phyloP scores from a whole-genome alignment of 2,329 filamentous ascomycete genomes.

The Fusarium praegraminearum region DNA sequence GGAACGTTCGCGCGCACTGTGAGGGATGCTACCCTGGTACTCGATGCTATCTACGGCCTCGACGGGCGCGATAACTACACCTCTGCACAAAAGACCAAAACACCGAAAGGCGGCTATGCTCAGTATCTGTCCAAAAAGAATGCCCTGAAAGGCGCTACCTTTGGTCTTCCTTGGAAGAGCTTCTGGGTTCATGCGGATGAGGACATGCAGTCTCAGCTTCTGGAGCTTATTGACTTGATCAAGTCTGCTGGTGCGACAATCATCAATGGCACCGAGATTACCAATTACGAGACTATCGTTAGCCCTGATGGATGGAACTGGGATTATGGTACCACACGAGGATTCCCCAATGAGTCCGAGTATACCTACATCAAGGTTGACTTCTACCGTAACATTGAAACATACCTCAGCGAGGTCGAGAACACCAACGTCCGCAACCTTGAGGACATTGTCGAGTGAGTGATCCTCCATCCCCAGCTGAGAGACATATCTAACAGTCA shows the following conservation, averaged over 20 bases:
- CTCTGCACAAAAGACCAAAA: conserved; percentile 64
- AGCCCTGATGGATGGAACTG: conserved; percentile 78
- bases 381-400: conserved; percentile 72
- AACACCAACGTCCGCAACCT: conserved; percentile 71
- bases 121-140: conserved; percentile 66
- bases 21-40: conserved; percentile 73
- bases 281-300: conserved; percentile 70
- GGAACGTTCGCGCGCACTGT: conserved; percentile 76
- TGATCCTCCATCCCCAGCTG: accelerated
- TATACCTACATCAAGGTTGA: conserved; percentile 79
- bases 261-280: conserved; percentile 77
- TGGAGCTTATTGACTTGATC: conserved; percentile 63
- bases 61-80: conserved; percentile 76
- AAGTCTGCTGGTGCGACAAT: conserved; percentile 72
- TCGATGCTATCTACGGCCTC: conserved; percentile 76
- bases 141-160: conserved; percentile 70
- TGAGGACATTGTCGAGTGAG: conserved; percentile 73
- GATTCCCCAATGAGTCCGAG: conserved; percentile 77
- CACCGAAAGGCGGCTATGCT: conserved; percentile 67
- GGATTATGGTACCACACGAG: conserved; percentile 72
- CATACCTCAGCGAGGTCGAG: conserved; percentile 71
- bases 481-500: conserved; percentile 51
- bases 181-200: conserved; percentile 74
- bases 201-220: conserved; percentile 66
- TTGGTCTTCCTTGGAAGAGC: conserved; percentile 78